Base-by-base conservation (phyloP, 148 eudicot species). In the Cornus florida region DNA sequence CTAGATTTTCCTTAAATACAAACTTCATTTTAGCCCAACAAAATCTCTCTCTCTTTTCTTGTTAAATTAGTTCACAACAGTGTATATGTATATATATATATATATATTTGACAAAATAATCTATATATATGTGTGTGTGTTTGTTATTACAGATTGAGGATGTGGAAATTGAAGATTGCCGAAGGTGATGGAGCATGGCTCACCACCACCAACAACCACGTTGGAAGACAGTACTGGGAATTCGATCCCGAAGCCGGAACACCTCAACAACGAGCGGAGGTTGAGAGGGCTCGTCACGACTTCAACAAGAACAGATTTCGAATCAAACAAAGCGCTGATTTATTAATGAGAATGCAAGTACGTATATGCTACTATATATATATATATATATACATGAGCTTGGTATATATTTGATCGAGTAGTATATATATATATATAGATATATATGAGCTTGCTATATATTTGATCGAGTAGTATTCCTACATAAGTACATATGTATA, bases 151-250 rank as follows among this genome's bases (percentile, higher is more conserved):
- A 14, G n/a, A 60, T 13, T 4, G 39, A 74, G 41, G 32, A 90
- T 91, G 91, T 91, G 94, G 94, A 91, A 83, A 80, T 48, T 91
- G 56, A 87, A 84, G 85, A 77, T 89, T 48, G 89, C 90, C 8
- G 79, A 91, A 78, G 91, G 86, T 0, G 74, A 75, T 22, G 78
- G 82, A 23, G 84, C 86, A 7, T 87, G 85, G 88, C 65, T 91
- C 66, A 79, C 43, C 31, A 91, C 82, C 65, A 78, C 84, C 5
- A 91, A 91, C 84, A 78, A 84, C 74, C 87, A 87, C 64, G 57
- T 86, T 1, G 94, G 94, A 9, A 83, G 94, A 11, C 94, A 89
- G 70, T 77, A 84, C 22, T 91, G 94, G 94, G 91, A 86, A 75
- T 91, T 86, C 70, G 90, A 91, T 43, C 82, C 83, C 0, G 79